These are phyloP conservation scores for Kuraishia ogatae DNA, from an alignment of 805 yeast genomes.

Conservation along the genomic window DNA sequence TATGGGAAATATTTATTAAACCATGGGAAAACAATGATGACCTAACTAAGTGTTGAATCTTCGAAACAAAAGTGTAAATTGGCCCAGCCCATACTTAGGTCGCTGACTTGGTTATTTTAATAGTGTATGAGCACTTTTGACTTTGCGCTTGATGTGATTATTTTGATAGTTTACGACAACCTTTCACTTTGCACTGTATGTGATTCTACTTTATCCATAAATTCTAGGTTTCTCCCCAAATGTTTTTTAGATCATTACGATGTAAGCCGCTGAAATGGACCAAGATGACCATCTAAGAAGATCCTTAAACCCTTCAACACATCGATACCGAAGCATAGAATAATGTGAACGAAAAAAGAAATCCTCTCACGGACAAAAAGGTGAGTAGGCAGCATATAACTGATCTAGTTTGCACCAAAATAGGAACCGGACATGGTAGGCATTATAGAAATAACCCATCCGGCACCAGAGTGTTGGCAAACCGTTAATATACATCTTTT, in stretches of 20 bases:
- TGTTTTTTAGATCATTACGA: too few species aligned
- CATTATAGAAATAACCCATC: constrained; percentile 21
- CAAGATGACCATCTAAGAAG: constrained; percentile 35
- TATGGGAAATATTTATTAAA: neutral
- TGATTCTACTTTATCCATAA: too few species aligned
- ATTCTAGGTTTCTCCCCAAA: neutral
- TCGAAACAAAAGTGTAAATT: too few species aligned
- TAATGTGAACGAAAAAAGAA: constrained; percentile 6
- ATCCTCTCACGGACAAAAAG: constrained; percentile 29
- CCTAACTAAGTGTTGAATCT: too few species aligned
- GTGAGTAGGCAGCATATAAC: constrained; percentile 61
- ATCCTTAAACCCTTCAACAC: constrained; percentile 1
- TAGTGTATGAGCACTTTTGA: too few species aligned
- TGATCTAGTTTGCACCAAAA: constrained; percentile 83
- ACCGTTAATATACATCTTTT: constrained; percentile 23
- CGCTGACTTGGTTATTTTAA: too few species aligned
- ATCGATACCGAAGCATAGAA: constrained; percentile 10
- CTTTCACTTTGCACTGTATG: too few species aligned
- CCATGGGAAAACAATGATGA: too few species aligned
- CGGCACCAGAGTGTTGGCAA: constrained; percentile 94
- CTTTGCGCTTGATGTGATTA: too few species aligned
- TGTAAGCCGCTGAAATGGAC: constrained; percentile 65
- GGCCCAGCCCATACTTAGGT: too few species aligned
- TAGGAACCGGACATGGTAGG: constrained; percentile 66
- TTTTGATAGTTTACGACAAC: too few species aligned